A percentile compares a stretch with the other conserved stretches of the same genome.
Conservation (phyloP, 108 stramenopile genomes). For the Cyclotella cryptica region DNA sequence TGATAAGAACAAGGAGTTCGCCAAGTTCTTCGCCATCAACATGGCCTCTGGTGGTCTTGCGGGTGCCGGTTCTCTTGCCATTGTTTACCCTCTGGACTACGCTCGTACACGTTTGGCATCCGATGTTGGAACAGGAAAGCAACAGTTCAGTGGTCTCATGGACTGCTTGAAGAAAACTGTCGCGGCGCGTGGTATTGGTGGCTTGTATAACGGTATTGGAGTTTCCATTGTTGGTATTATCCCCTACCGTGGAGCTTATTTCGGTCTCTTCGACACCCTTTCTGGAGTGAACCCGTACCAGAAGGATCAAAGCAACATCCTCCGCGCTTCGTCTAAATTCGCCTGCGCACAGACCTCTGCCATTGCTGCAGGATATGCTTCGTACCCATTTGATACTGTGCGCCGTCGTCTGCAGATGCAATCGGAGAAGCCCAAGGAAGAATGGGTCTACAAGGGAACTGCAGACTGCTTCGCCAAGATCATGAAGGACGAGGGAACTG, state of each 20-base stretch:
- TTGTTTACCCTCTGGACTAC: constrained; percentile 99
- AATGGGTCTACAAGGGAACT: constrained; percentile 97
- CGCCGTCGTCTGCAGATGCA: constrained; percentile 99
- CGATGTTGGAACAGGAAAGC: constrained; percentile 95
- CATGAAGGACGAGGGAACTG: constrained; percentile 90
- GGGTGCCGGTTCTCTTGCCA: constrained; percentile 95
- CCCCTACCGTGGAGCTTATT: constrained; percentile 99
- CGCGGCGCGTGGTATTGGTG: constrained; percentile 82
- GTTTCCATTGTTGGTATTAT: constrained; percentile 96
- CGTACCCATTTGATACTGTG: constrained; percentile 99
- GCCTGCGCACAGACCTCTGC: constrained; percentile 95
- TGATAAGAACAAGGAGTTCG: constrained; percentile 96
- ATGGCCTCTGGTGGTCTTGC: constrained; percentile 98
- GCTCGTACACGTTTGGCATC: constrained; percentile 99
- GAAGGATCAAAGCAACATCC: constrained; percentile 83
- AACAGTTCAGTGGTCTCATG: constrained; percentile 95
- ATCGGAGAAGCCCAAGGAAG: constrained; percentile 94
- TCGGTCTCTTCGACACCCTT: constrained; percentile 98
- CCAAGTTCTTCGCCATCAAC: constrained; percentile 96
- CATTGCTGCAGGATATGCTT: constrained; percentile 93
- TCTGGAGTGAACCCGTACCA: constrained; percentile 98
- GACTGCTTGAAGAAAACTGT: constrained; percentile 97
- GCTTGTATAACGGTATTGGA: constrained; percentile 99
- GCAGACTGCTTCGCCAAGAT: constrained; percentile 97
- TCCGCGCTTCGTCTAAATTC: constrained; percentile 96